Percentiles rank a stretch among this genome's conserved stretches.
Conservation (phyloP, 2,329 filamentous ascomycete species). For the Ophiostoma tasmaniense region DNA sequence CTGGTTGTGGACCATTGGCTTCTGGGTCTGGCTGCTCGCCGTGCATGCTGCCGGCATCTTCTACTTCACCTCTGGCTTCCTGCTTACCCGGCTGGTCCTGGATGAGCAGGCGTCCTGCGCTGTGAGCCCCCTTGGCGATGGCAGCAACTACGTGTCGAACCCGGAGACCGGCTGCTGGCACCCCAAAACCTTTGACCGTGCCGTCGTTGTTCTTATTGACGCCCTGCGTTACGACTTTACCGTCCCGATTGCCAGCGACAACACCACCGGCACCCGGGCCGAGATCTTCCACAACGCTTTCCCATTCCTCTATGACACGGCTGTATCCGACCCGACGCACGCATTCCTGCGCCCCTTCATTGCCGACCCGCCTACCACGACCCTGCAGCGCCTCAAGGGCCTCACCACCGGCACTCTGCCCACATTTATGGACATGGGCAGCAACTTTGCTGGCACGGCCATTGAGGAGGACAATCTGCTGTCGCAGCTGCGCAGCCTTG, state of each 20-base stretch:
- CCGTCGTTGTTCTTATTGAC: slow-evolving; percentile 83
- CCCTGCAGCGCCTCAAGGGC: slow-evolving; percentile 84
- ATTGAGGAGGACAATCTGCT: slow-evolving; percentile 86
- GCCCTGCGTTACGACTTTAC: slow-evolving; percentile 96
- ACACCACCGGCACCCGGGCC: slow-evolving; percentile 20
- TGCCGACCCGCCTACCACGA: slow-evolving; percentile 90
- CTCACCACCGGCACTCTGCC: slow-evolving; percentile 91
- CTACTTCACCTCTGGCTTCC: slow-evolving; percentile 90
- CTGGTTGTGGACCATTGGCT: slow-evolving; percentile 52
- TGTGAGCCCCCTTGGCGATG: slow-evolving; percentile 54
- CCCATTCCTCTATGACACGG: slow-evolving; percentile 77
- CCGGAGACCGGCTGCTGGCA: slow-evolving; percentile 80
- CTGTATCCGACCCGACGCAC: slow-evolving; percentile 63
- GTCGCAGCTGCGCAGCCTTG: slow-evolving; percentile 55
- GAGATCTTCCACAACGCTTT: slow-evolving; percentile 74
- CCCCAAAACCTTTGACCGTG: slow-evolving; percentile 84
- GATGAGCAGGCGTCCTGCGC: slow-evolving; percentile 66
- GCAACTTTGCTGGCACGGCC: slow-evolving; percentile 88
- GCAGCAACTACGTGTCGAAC: slow-evolving; percentile 31
- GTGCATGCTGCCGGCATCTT: slow-evolving; percentile 76
- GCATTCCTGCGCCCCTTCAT: slow-evolving; percentile 92
- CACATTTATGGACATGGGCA: slow-evolving; percentile 88
- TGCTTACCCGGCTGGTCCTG: slow-evolving; percentile 76
- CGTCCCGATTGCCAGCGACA: slow-evolving; percentile 57
- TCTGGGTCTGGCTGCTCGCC: slow-evolving; percentile 61